Evolutionary conservation across 805 yeast species (phyloP), one percentile per base, ranked within the genome.

Genomic region (Wickerhamomyces chambardii): DNA sequence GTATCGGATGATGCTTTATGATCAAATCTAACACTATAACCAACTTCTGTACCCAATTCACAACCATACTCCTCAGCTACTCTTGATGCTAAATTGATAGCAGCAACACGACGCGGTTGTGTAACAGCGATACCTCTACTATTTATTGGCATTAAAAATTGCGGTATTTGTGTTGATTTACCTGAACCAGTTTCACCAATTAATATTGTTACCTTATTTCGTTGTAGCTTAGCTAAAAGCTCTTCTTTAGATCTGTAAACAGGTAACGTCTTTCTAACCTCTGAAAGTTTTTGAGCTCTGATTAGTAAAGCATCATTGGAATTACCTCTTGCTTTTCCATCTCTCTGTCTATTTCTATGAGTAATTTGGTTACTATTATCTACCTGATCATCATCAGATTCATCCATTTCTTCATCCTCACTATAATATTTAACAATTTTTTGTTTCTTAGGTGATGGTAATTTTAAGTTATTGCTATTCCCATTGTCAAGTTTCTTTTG

Each of bases 161-260:
- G 97, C 0, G 98, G 97, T 32, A 90, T 78, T 61, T 90, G 98
- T 0, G 98, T 90, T 4, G 97, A 89, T 54, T 90, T 90, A 65
- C 97, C 97, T 7, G 95, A 85, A 59, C 98, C 98, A 0, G 98
- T 90, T 53, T 90, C 97, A 59, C 97, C 97, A 52, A 92, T 83
- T 15, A 90, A 66, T 2, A 90, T 75, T 0, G 89, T 76, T 5
- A 87, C 94, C 42, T 71, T 78, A 47, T 79, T 72, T 10, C 59
- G 40, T 3, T 59, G 38, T 3, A 90, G 51, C 41, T 75, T 72
- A 9, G 68, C 59, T 40, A 83, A 52, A 15, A 90, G 70, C 35
- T 74, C 69, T 30, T 73, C 77, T 46, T 75, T 75, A 41, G 84
- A 84, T 44, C 72, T 76, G 56, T 68, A 86, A 19, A 89, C 84